Conservation (phyloP, 106 monocot genomes). For the Agapanthus africanus region DNA sequence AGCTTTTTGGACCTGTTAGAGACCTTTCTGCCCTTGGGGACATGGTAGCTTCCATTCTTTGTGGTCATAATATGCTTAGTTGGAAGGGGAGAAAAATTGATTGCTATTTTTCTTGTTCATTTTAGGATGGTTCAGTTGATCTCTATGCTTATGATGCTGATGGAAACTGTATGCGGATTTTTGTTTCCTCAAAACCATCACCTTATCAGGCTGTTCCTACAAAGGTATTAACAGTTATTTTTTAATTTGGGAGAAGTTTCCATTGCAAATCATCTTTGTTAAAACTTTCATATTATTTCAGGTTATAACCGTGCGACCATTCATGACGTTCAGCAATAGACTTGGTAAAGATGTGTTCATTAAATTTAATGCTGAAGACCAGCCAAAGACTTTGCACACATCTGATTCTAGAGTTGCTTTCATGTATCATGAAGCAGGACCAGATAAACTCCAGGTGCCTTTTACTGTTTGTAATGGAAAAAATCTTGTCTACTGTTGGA, state of each 20-base stretch:
- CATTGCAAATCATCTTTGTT: background rate
- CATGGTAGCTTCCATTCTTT: slow-evolving; percentile 49
- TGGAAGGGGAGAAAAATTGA: slow-evolving; percentile 5
- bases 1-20: slow-evolving; percentile 53
- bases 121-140: slow-evolving; percentile 91
- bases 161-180: slow-evolving; percentile 62
- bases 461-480: too few species aligned
- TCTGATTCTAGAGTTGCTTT: slow-evolving; percentile 70
- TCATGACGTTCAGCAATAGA: slow-evolving; percentile 88
- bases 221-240: slow-evolving; percentile 54
- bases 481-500: too few species aligned
- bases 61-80: background rate
- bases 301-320: slow-evolving; percentile 82
- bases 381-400: slow-evolving; percentile 51
- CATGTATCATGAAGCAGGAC: slow-evolving; percentile 33
- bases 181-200: slow-evolving; percentile 83
- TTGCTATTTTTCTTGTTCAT: slow-evolving; percentile 6
- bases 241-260: background rate
- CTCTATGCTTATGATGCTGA: slow-evolving; percentile 71
- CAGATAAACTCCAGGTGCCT: slow-evolving; percentile 76
- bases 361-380: slow-evolving; percentile 52
- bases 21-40: slow-evolving; percentile 76
- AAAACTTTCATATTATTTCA: slow-evolving; percentile 16
- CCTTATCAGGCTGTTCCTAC: slow-evolving; percentile 85
- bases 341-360: slow-evolving; percentile 71